Evolutionary conservation across 2,329 filamentous ascomycete genomes (phyloP).

Genomic region (Cyphellophora attinorum): DNA sequence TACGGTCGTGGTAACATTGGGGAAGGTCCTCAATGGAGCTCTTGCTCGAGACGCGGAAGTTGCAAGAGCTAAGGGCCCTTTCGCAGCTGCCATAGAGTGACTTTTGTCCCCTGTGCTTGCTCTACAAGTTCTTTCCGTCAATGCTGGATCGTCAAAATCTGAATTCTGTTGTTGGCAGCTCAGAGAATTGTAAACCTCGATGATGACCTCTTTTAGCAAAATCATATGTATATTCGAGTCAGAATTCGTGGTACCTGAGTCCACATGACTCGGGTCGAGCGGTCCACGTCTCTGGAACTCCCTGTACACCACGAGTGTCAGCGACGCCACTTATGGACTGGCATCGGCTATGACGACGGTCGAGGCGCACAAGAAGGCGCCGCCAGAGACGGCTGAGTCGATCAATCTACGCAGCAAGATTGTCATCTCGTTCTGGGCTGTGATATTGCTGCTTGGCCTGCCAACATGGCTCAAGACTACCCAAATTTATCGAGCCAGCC

Average conservation of each 20-base stretch:
- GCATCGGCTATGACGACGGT: constrained; percentile 2
- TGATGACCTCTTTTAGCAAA: too few relatives aligned
- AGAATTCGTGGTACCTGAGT: too few relatives aligned
- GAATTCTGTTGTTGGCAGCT: too few relatives aligned
- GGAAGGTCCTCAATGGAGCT: background rate
- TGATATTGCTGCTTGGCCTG: constrained; percentile 73
- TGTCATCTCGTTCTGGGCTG: constrained; percentile 80
- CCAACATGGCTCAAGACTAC: constrained; percentile 97
- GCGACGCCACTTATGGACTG: too few relatives aligned
- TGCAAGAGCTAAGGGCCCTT: background rate
- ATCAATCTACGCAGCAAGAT: constrained; percentile 62
- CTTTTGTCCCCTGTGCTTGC: too few relatives aligned
- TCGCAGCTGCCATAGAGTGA: background rate
- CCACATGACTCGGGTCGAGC: too few relatives aligned
- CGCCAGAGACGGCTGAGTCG: constrained; percentile 65
- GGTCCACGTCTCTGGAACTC: too few relatives aligned
- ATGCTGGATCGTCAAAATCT: too few relatives aligned
- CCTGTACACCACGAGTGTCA: too few relatives aligned
- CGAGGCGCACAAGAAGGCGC: constrained; percentile 39
- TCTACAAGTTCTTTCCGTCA: too few relatives aligned
- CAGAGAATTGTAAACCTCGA: too few relatives aligned
- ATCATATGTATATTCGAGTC: too few relatives aligned
- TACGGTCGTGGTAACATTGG: constrained; percentile 1
- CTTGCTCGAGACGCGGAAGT: background rate
- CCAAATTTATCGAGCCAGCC: constrained; percentile 73